A percentile compares a stretch with the other conserved stretches of the same genome.
phyloP scores from a whole-genome alignment of 2,329 filamentous ascomycete genomes.

The Botrytis sinoallii region DNA sequence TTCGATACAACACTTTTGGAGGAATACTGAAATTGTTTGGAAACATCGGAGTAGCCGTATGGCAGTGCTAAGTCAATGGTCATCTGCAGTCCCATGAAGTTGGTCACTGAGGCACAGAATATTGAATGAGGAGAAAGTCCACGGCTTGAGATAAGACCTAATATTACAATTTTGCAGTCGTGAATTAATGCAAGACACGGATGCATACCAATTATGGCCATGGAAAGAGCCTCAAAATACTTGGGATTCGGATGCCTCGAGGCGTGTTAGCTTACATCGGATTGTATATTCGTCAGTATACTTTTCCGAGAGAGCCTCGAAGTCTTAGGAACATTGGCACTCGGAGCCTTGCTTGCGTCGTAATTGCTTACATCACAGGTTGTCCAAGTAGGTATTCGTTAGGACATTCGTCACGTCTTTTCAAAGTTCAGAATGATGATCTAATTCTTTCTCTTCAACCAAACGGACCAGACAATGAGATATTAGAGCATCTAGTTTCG shows the following conservation, averaged over 20 bases:
- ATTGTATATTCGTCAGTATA: not conserved
- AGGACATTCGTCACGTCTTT: not conserved
- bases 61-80: not conserved
- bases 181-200: conserved; percentile 2
- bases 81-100: not conserved
- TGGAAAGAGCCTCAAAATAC: not conserved
- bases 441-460: not conserved
- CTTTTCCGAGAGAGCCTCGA: not conserved
- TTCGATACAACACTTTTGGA: not conserved
- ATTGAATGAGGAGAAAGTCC: not conserved
- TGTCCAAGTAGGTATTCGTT: not conserved
- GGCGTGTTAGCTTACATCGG: not conserved
- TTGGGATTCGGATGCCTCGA: not conserved
- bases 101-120: not conserved
- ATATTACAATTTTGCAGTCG: not conserved
- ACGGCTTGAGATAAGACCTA: not conserved
- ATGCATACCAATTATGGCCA: not conserved
- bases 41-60: not conserved
- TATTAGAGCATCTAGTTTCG: not conserved
- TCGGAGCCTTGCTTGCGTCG: not conserved
- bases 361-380: not conserved
- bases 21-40: not conserved
- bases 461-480: not conserved
- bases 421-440: not conserved
- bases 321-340: not conserved